Percentiles rank a stretch among this genome's conserved stretches.
Evolutionary conservation across 2,329 filamentous ascomycete genomes (phyloP).

Genomic region (Boeremia exigua): DNA sequence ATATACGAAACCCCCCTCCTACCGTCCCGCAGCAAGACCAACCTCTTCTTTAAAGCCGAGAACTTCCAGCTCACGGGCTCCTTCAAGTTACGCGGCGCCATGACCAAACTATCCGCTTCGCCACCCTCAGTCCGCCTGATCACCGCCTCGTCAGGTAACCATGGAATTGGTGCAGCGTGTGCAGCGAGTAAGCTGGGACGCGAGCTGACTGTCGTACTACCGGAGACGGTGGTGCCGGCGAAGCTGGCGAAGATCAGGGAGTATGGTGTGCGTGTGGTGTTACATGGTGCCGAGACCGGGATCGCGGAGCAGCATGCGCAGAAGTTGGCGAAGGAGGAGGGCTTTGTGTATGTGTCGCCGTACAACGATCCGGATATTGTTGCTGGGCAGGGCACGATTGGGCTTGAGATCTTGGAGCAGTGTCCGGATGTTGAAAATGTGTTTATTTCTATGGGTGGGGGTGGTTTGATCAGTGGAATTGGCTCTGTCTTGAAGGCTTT

Average conservation of each 20-base stretch:
- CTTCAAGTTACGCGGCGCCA: slow-evolving; percentile 13
- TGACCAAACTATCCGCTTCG: slow-evolving; percentile 4
- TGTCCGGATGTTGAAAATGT: slow-evolving; percentile 2
- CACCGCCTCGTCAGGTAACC: slow-evolving; percentile 7
- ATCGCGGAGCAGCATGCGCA: slow-evolving; percentile 11
- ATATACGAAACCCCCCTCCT: slow-evolving; percentile 12
- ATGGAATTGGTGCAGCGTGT: slow-evolving; percentile 6
- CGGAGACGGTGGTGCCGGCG: slow-evolving; percentile 3
- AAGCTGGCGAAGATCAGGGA: slow-evolving; percentile 2
- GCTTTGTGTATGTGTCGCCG: slow-evolving; percentile 6
- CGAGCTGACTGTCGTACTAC: slow-evolving; percentile 6
- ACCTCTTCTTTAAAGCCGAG: slow-evolving; percentile 13
- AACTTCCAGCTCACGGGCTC: slow-evolving; percentile 14
- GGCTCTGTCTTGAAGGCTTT: slow-evolving; percentile 5
- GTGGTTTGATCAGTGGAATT: slow-evolving; percentile 10
- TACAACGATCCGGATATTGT: slow-evolving; percentile 8
- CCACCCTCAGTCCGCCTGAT: background rate
- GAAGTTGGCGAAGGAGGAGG: background rate
- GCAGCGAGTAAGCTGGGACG: background rate
- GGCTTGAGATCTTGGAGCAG: slow-evolving; percentile 7
- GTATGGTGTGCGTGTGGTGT: background rate
- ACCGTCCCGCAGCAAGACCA: background rate
- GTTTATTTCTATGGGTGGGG: slow-evolving; percentile 8
- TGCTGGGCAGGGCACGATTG: slow-evolving; percentile 5
- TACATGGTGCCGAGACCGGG: slow-evolving; percentile 1